Evolutionary conservation across 1,284 basidiomycete species (phyloP), one percentile per base, ranked within the genome.

Genomic region (Leccinum solheimii): DNA sequence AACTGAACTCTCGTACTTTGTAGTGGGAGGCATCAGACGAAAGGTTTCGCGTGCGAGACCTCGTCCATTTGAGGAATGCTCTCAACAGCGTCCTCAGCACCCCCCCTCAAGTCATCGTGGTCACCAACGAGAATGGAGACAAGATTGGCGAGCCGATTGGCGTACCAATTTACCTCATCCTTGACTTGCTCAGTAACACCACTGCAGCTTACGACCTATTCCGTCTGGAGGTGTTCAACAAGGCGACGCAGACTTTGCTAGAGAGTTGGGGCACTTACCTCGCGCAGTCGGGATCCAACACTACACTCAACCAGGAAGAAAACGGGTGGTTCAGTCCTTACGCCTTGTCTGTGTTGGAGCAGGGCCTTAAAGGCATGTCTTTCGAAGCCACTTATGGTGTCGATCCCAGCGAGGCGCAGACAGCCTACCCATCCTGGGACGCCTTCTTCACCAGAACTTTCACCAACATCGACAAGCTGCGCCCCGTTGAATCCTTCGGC

Each of bases 101-200:
- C 14, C 54, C 67, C 14, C 67, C 67, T 27, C 38, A 45, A 14
- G 68, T 55, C 51, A 13, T 53, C 9, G 19, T 62, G 10, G 63
- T 57, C 9, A 58, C 0, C 8, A 32, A 55, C 62, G 51, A 38
- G 23, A 0, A 19, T 61, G 1, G 60, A 62, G 49, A 45, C 7
- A 40, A 40, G 13, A 65, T 64, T 16, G 66, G 69, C 10, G 66
- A 69, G 52, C 66, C 69, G 3, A 58, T 70, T 26, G 67, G 63
- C 3, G 63, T 67, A 14, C 67, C 69, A 5, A 45, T 70, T 1
- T 63, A 58, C 32, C 59, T 71, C 38, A 19, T 70, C 30, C 56
- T 70, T 23, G 68, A 70, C 54, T 32, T 65, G 13, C 66, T 69
- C 45, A 61, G 63, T 43, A 70, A 70, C 58, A 69, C 69, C 1